Evolutionary conservation across 768 basidiomycete species (phyloP).

Genomic region (Lactarius tabidus): DNA sequence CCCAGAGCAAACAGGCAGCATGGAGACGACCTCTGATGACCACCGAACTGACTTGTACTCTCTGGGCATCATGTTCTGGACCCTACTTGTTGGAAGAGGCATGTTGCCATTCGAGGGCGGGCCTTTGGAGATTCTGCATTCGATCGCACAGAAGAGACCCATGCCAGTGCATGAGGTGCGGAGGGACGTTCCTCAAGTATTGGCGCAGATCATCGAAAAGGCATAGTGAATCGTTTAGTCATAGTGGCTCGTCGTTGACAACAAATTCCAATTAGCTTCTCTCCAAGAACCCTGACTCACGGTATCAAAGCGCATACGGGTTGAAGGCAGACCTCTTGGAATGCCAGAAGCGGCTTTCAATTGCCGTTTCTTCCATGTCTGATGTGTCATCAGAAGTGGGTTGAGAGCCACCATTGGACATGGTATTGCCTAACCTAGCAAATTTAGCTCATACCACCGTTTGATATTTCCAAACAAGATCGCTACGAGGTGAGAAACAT

Average conservation of each 20-base stretch:
- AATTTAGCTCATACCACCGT: constrained; percentile 58
- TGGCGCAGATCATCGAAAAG: constrained; percentile 68
- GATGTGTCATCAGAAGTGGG: constrained; percentile 55
- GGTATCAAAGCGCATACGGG: constrained; percentile 71
- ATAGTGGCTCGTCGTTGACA: not conserved
- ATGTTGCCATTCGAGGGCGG: constrained; percentile 39
- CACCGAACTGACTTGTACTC: constrained; percentile 73
- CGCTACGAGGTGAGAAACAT: constrained; percentile 51
- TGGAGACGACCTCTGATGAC: constrained; percentile 67
- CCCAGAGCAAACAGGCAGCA: constrained; percentile 73
- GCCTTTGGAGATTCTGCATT: constrained; percentile 57
- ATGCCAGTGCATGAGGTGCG: constrained; percentile 75
- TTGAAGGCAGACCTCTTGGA: constrained; percentile 63
- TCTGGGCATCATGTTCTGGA: constrained; percentile 71
- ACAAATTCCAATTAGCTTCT: constrained; percentile 44
- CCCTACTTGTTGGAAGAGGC: constrained; percentile 63
- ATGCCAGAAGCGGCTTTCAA: constrained; percentile 61
- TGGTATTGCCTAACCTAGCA: constrained; percentile 16
- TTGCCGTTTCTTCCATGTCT: constrained; percentile 52
- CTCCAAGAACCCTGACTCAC: constrained; percentile 60
- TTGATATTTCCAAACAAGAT: constrained; percentile 63
- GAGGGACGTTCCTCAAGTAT: constrained; percentile 65
- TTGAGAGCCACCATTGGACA: constrained; percentile 1
- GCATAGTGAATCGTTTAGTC: constrained; percentile 30
- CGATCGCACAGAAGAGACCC: constrained; percentile 67